Conservation (phyloP, 1,284 basidiomycete genomes). For the Pterula multifida region DNA sequence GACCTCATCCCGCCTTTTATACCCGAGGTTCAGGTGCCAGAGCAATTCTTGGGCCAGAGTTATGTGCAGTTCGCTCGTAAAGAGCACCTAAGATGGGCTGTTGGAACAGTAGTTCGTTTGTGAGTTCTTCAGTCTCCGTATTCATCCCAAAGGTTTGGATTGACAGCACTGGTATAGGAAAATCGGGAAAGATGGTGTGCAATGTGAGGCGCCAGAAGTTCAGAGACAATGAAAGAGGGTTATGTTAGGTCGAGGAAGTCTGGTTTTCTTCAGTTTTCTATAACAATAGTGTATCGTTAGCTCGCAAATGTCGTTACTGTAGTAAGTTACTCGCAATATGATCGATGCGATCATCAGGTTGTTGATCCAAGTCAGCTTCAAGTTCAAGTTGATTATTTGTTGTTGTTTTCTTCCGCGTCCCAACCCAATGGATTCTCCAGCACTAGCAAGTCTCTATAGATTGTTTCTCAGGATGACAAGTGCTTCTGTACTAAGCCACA, state of each 20-base stretch:
- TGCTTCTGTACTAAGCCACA: conserved; percentile 50
- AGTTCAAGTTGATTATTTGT: no score
- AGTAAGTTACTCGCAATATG: no score
- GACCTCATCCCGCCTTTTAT: not conserved
- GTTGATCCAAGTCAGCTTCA: no score
- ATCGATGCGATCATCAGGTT: no score
- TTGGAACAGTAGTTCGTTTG: not conserved
- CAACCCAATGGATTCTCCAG: conserved; percentile 19
- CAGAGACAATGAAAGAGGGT: no score
- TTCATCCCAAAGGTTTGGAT: not conserved
- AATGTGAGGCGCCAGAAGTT: not conserved
- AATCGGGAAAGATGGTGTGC: not conserved
- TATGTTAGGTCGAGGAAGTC: no score
- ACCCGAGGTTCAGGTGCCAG: not conserved
- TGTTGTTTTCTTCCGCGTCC: no score
- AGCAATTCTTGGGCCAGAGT: not conserved
- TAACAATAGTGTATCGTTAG: no score
- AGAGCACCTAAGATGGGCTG: not conserved
- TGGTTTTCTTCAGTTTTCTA: no score
- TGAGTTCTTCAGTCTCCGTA: not conserved
- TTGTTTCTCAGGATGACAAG: conserved; percentile 46
- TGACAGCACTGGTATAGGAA: no score
- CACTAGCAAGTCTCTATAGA: conserved; percentile 51
- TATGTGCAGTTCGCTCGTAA: not conserved
- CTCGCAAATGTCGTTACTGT: no score